Evolutionary conservation across 1,284 basidiomycete genomes (phyloP), one percentile per base, ranked within the genome.

Genomic region (Pseudozyma pruni): DNA sequence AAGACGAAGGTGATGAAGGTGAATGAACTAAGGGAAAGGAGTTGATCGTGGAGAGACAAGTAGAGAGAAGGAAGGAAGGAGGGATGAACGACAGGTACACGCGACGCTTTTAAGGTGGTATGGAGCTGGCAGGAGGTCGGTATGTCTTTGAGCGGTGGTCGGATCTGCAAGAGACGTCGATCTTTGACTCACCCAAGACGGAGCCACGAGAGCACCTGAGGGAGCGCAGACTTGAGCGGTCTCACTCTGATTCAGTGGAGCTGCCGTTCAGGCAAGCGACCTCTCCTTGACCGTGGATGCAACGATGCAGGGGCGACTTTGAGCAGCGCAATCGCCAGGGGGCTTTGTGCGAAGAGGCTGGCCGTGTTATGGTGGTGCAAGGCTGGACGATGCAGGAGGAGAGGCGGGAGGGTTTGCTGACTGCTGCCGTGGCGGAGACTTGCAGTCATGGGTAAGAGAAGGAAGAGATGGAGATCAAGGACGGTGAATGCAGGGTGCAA

Each of bases 401-500:
- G 37, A 20, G 37, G 37, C 45, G 27, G 22, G 33, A 35, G 51
- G 27, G 41, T 25, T n/a, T 40, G 34, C 8, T 27, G 23, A 19
- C 42, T 51, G 62, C 51, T 63, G 33, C 62, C 47, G 58, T 46
- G 42, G 38, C 47, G 39, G 47, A 41, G 51, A 51, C 62, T 46
- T 66, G 62, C 55, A 66, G 46, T n/a, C n/a, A n/a, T n/a, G n/a
- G 46, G 43, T 51, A 34, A 37, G 47, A 33, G 45, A 47, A 31
- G 46, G 37, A 53, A 23, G 14, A 39, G 32, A 16, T 45, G 40
- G 33, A 38, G 38, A 27, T n/a, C 29, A 51, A 25, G 46, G 62
- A 38, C 42, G 51, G 53, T 55, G 59, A 66, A 66, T 59, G 62
- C 56, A 51, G 55, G 56, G 62, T 59, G 62, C 62, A 66, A 66